Conservation (phyloP, 768 basidiomycete species). For the Tulasnella calospora region DNA sequence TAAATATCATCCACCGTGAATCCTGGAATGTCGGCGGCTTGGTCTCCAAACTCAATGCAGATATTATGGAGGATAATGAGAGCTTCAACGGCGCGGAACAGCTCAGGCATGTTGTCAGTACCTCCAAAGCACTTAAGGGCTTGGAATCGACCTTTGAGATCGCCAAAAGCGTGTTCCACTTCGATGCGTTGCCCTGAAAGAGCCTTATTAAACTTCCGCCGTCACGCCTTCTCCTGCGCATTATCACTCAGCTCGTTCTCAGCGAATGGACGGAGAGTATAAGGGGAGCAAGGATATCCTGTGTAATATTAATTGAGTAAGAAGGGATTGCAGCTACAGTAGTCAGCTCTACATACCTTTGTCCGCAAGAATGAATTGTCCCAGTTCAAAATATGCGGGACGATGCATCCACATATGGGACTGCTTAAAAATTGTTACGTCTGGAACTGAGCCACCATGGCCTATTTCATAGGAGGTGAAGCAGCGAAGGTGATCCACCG, state of each 20-base stretch:
- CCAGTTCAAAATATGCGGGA: not conserved
- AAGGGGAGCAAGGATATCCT: not conserved
- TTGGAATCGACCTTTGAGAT: not conserved
- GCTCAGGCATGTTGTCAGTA: not conserved
- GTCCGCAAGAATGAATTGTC: not conserved
- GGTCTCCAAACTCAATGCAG: not conserved
- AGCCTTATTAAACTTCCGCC: not conserved
- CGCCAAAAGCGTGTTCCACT: not conserved
- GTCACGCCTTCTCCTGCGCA: not conserved
- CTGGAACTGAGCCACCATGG: not conserved
- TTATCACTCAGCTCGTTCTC: not conserved
- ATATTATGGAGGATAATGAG: not conserved
- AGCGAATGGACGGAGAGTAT: not conserved
- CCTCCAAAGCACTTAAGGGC: not conserved
- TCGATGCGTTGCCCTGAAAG: not conserved
- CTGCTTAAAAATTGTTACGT: not conserved
- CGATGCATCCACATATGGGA: not conserved
- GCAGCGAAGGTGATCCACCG: not conserved
- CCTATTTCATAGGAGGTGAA: not conserved
- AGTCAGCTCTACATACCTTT: no score
- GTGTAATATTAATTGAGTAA: no score
- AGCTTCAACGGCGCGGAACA: not conserved
- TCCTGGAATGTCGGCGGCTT: not conserved
- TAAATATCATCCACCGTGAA: not conserved
- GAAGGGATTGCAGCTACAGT: no score